Base-by-base conservation (phyloP, 2,329 filamentous ascomycete species). In the Ascosphaera aggregata region DNA sequence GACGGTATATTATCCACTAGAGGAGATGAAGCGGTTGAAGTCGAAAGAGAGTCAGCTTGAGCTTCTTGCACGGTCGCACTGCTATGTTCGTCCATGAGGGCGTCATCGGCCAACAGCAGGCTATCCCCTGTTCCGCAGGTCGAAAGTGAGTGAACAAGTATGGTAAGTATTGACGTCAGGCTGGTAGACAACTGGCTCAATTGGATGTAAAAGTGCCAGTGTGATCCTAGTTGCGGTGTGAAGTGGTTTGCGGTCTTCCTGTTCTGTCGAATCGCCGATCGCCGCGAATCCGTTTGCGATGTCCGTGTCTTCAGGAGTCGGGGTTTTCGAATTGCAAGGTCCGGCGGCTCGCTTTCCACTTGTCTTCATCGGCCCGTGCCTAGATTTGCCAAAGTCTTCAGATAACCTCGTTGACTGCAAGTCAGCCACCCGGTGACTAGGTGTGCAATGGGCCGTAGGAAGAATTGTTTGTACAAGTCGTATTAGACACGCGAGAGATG, bases 51-150 rank as follows among this genome's bases (percentile, higher is more conserved):
- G 45, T 91, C 71, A 2, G 80, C 76, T 51, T 76, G 77, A n/a
- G 82, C 82, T 58, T 93, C 73, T 51, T 89, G 69, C 15, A 92
- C 62, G 2, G 77, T 84, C 19, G 82, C 84, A 40, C 72, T 78
- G 48, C 81, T 78, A 40, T 92, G 60, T 57, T 92, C 84, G 41
- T 91, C 79, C 69, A 91, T 78, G 44, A 85, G 69, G 13, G 73
- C 76, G 50, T 89, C 80, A 53, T 86, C 80, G 16, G 57, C 60
- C 20, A 59, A 49, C 31, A 59, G n/a, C n/a, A 49, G 36, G 56
- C 54, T 37, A 60, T 57, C 45, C 58, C 56, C 44, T 60, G 57
- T 46, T 60, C 57, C 18, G 56, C 58, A 37, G 56, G 55, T 18
- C 59, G 56, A 15, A 47, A 50, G 11, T 51, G 53, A 2, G 51